phyloP scores from a whole-genome alignment of 2,329 filamentous ascomycete species.

The Allantophomopsis lycopodina region DNA sequence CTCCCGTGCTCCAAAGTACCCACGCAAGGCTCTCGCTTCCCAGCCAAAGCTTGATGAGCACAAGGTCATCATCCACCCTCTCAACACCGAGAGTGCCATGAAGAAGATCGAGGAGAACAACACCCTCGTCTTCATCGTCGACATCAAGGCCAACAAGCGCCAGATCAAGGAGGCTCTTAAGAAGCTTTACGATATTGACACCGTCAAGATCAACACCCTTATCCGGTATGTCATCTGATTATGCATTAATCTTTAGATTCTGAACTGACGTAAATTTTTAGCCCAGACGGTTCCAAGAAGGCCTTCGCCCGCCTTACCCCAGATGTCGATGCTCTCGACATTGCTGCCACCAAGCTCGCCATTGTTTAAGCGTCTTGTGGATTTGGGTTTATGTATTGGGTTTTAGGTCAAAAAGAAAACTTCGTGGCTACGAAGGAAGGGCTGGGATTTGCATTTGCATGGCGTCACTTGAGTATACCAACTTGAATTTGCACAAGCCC shows the following conservation, averaged over 20 bases:
- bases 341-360: slow-evolving; percentile 96
- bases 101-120: slow-evolving; percentile 99
- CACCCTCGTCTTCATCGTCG: slow-evolving; percentile 95
- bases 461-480: slow-evolving; percentile 18
- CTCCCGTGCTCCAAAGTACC: slow-evolving; percentile 87
- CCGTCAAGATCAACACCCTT: slow-evolving; percentile 98
- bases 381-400: slow-evolving; percentile 11
- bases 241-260: not conserved
- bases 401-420: slow-evolving; percentile 8
- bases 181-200: slow-evolving; percentile 98
- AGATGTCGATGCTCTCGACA: slow-evolving; percentile 97
- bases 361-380: slow-evolving; percentile 63
- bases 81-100: slow-evolving; percentile 99
- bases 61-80: slow-evolving; percentile 94
- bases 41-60: slow-evolving; percentile 87
- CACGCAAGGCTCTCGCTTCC: slow-evolving; percentile 86
- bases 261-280: slow-evolving; percentile 20
- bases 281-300: slow-evolving; percentile 97
- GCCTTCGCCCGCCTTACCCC: slow-evolving; percentile 90
- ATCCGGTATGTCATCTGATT: slow-evolving; percentile 59
- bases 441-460: slow-evolving; percentile 15
- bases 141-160: slow-evolving; percentile 97
- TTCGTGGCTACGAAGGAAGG: slow-evolving; percentile 11
- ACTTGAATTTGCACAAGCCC: slow-evolving; percentile 10
- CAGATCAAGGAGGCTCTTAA: slow-evolving; percentile 98